These are phyloP conservation scores for Ceratobasidium sp. DNA, from an alignment of 1,284 basidiomycete genomes.

Conservation along the genomic window DNA sequence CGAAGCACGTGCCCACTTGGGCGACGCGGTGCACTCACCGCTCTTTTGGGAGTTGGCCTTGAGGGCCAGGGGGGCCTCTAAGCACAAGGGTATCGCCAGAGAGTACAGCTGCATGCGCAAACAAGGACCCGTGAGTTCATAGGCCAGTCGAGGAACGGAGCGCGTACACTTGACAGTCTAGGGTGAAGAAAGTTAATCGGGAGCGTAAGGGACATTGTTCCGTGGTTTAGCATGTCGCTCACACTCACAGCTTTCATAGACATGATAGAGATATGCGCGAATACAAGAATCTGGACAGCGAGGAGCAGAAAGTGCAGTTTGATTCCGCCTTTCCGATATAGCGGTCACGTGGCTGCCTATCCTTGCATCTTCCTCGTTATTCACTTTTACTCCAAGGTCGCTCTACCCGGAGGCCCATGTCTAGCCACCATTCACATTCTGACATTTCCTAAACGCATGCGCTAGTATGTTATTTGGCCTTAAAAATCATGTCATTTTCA, in stretches of 20 bases:
- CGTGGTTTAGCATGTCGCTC: background rate
- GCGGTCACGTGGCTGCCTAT: constrained; percentile 25
- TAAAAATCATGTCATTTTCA: background rate
- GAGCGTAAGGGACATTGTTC: background rate
- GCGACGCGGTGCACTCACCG: constrained; percentile 61
- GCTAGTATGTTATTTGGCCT: background rate
- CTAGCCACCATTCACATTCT: no score
- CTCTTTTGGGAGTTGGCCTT: constrained; percentile 89
- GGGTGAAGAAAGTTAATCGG: background rate
- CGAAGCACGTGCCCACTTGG: constrained; percentile 17
- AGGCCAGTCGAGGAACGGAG: background rate
- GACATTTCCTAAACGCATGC: no score
- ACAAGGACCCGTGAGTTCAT: constrained; percentile 6
- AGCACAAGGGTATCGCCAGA: constrained; percentile 90
- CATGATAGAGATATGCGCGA: constrained; percentile 48
- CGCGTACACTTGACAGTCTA: constrained; percentile 33
- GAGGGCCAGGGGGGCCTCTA: constrained; percentile 77
- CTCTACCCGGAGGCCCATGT: no score
- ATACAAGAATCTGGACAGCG: constrained; percentile 42
- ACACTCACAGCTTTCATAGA: constrained; percentile 55
- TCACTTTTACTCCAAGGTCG: no score
- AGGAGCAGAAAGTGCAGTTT: constrained; percentile 33
- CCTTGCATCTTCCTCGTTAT: constrained; percentile 15
- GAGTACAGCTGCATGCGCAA: constrained; percentile 70
- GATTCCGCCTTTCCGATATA: constrained; percentile 33